A percentile compares a stretch with the other conserved stretches of the same genome.
Conservation (phyloP, 2,329 filamentous ascomycete genomes). For the Cercospora janseana region DNA sequence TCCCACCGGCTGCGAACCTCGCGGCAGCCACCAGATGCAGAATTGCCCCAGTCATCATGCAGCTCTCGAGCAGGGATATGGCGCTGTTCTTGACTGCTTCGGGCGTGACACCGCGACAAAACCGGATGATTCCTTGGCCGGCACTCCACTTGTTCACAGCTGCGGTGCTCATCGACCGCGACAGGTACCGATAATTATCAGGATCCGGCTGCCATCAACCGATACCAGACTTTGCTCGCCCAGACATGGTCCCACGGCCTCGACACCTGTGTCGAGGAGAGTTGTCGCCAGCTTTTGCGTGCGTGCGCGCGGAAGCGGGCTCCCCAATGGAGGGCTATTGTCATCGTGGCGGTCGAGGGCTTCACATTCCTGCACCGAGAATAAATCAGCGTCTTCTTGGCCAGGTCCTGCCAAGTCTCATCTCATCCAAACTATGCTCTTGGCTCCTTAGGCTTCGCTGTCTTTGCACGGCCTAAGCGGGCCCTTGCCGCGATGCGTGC, state of each 20-base stretch:
- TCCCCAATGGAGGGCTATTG: not conserved
- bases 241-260: not conserved
- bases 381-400: constrained; percentile 11
- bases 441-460: constrained; percentile 14
- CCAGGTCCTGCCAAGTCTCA: constrained; percentile 14
- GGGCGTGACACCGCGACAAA: constrained; percentile 13
- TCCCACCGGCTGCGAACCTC: not conserved
- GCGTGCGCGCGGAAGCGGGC: not conserved
- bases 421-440: constrained; percentile 13
- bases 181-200: constrained; percentile 2
- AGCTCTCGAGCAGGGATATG: constrained; percentile 1
- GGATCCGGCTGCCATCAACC: constrained; percentile 3
- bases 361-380: constrained; percentile 12
- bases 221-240: not conserved
- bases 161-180: constrained; percentile 3
- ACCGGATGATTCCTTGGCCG: constrained; percentile 4
- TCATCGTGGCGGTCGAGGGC: constrained; percentile 5
- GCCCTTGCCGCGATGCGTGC: constrained; percentile 5
- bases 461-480: constrained; percentile 11
- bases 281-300: not conserved
- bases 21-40: constrained; percentile 4
- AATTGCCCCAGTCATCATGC: not conserved
- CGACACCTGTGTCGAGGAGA: not conserved
- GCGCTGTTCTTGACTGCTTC: constrained; percentile 9
- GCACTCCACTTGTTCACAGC: constrained; percentile 16